Evolutionary conservation across 1,139 yeast genomes (phyloP), one percentile per base, ranked within the genome.

Genomic region (Debaryomyces sp.): DNA sequence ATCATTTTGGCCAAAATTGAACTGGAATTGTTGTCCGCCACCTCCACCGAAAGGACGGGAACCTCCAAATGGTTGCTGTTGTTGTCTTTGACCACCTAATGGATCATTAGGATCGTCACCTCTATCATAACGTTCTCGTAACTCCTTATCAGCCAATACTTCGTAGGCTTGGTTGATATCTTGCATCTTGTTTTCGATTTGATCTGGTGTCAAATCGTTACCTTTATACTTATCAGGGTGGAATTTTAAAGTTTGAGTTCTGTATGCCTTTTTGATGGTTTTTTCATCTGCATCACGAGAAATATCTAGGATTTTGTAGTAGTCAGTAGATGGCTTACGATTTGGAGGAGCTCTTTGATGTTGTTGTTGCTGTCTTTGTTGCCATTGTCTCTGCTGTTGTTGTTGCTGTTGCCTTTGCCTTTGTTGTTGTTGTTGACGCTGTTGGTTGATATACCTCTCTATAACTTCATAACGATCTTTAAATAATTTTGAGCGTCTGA

Each of bases 161-260:
- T 92, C 98, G 64, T 94, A 92, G 0, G 99, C 99, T 62, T 87
- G 90, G 66, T 94, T 94, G 54, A 94, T 89, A 45, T 87, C 92
- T 49, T 96, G 91, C 95, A 94, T 94, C 60, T 88, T 89, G 41
- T 74, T 73, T 65, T 90, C 96, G 36, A 87, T 87, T 53, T 87
- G 80, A 24, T 86, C 91, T n/a, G 82, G 78, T 2, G 82, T 69
- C 55, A 87, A 62, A 35, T 84, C 90, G 27, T 84, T 85, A 2
- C 78, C 78, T 62, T 83, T 85, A 60, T 86, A 82, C 67, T 94
- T 92, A 67, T 94, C 99, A 0, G 99, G 99, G 62, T 94, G 99
- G 64, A 79, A 89, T 61, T 85, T 84, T 61, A 87, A 84, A 32
- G 96, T 87, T 61, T 87, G 81, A 8, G 84, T 75, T 51, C 97